Conservation (phyloP, 176 grass and related monocot genomes). For the Hordeum marinum region DNA sequence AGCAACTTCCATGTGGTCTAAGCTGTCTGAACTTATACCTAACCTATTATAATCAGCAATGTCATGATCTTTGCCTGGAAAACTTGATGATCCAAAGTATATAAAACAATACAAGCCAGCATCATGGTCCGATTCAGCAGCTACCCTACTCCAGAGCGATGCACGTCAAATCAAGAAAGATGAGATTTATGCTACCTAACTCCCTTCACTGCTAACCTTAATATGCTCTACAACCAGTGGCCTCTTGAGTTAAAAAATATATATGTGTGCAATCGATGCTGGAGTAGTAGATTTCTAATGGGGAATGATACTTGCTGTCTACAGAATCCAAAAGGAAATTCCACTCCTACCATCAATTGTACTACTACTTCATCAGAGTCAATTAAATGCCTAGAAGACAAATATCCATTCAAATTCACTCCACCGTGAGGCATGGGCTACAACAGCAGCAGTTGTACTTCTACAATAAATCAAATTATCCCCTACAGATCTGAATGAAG, state of each 20-base stretch:
- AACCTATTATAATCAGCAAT: background rate
- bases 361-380: background rate
- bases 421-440: background rate
- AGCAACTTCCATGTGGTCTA: background rate
- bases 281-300: background rate
- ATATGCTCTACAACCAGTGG: background rate
- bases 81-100: background rate
- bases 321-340: background rate
- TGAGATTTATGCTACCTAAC: background rate
- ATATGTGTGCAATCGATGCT: background rate
- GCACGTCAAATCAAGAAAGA: conserved; percentile 7
- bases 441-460: background rate
- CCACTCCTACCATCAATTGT: background rate
- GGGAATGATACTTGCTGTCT: background rate
- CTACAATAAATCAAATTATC: conserved; percentile 7
- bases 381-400: conserved; percentile 1
- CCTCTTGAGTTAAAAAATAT: background rate
- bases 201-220: background rate
- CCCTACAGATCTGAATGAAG: background rate
- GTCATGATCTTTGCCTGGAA: background rate
- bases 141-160: background rate
- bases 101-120: background rate
- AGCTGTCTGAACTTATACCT: conserved; percentile 4
- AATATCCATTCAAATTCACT: background rate
- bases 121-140: background rate